phyloP scores from a whole-genome alignment of 2,329 filamentous ascomycete genomes.

The Aspergillus sojae region DNA sequence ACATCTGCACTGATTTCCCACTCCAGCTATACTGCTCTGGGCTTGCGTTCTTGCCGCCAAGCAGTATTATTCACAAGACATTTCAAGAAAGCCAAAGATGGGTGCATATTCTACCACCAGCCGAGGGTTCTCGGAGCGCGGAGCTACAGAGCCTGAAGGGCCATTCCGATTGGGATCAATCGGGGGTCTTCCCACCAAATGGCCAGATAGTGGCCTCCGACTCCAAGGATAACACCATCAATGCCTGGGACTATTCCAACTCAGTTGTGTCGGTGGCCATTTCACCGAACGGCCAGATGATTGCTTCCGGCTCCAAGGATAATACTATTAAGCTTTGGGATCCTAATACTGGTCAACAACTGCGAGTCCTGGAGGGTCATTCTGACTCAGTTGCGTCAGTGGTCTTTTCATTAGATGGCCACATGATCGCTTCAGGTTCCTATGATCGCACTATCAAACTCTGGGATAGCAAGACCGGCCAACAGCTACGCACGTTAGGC shows the following conservation, averaged over 20 bases:
- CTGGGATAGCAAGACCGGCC: neutral
- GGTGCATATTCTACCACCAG: conserved; percentile 20
- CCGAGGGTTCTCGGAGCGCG: conserved; percentile 13
- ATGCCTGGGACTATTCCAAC: neutral
- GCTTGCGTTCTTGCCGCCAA: conserved; percentile 28
- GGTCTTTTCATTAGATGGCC: neutral
- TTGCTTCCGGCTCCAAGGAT: neutral
- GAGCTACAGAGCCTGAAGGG: conserved; percentile 18
- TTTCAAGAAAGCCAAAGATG: no score
- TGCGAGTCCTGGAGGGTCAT: conserved; percentile 21
- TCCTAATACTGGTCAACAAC: neutral
- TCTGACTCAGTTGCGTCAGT: neutral
- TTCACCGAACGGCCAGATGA: neutral
- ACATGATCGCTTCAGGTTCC: neutral
- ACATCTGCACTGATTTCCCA: conserved; percentile 17
- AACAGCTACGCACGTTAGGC: neutral
- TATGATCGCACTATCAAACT: neutral
- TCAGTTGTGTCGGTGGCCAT: neutral
- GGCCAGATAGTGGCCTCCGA: neutral
- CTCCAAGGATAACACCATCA: neutral
- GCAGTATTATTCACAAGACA: no score
- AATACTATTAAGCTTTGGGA: neutral
- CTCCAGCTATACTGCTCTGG: conserved; percentile 41
- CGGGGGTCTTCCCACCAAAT: neutral
- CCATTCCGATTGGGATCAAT: conserved; percentile 5